A percentile compares a stretch with the other conserved stretches of the same genome.
phyloP scores from a whole-genome alignment of 345 rosid species.

The Syzygium oleosum region DNA sequence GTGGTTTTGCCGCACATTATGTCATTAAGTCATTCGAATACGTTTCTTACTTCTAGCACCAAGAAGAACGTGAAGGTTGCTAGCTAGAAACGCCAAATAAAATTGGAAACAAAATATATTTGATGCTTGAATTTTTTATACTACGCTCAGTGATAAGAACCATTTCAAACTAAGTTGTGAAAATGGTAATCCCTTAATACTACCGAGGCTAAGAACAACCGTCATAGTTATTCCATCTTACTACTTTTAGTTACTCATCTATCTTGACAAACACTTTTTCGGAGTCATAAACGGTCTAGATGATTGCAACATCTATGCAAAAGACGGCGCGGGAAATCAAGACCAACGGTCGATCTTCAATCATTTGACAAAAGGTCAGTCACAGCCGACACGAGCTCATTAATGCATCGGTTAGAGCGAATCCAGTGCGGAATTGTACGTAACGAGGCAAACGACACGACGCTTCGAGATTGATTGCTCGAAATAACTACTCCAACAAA shows the following conservation, averaged over 20 bases:
- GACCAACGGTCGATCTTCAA: neutral
- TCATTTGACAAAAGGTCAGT: neutral
- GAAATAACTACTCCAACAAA: neutral
- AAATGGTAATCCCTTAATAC: neutral
- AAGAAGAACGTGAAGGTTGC: neutral
- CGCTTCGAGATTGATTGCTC: neutral
- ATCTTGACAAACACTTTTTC: neutral
- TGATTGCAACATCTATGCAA: neutral
- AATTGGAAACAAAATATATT: neutral
- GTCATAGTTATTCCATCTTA: neutral
- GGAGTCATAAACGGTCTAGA: neutral
- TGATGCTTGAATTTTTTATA: neutral
- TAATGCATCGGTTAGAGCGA: neutral
- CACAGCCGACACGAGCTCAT: neutral
- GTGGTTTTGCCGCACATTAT: too few species aligned
- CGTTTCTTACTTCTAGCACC: neutral
- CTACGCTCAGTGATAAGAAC: neutral
- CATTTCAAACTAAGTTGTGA: neutral
- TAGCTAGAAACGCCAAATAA: neutral
- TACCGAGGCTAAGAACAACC: neutral
- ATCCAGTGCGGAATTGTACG: neutral
- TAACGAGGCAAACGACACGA: neutral
- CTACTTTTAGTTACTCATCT: neutral
- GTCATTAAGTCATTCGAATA: too few species aligned
- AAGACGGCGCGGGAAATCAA: neutral